Evolutionary conservation across 2,329 filamentous ascomycete species (phyloP).

Genomic region (Cladosporium halotolerans): DNA sequence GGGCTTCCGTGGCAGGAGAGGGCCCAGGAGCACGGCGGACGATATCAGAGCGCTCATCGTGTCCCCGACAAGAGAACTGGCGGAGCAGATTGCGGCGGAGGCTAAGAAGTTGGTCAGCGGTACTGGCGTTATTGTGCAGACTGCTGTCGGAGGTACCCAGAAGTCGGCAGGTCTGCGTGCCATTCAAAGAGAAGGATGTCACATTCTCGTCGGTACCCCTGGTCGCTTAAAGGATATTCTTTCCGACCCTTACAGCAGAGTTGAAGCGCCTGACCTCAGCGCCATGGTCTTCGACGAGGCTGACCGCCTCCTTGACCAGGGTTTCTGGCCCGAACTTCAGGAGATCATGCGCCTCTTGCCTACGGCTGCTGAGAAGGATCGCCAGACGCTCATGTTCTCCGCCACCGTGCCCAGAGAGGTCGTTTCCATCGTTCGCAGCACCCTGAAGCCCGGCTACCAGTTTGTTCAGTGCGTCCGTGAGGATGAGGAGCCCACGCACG

Average conservation of each 20-base stretch:
- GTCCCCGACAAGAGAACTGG: slow-evolving; percentile 57
- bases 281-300: slow-evolving; percentile 61
- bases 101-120: slow-evolving; percentile 59
- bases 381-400: slow-evolving; percentile 92
- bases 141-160: slow-evolving; percentile 86
- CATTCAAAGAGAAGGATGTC: slow-evolving; percentile 71
- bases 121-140: slow-evolving; percentile 64
- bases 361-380: slow-evolving; percentile 52
- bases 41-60: slow-evolving; percentile 57
- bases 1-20: slow-evolving; percentile 37
- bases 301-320: slow-evolving; percentile 59
- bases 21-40: slow-evolving; percentile 43
- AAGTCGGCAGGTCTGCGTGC: slow-evolving; percentile 62
- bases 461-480: slow-evolving; percentile 83
- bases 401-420: slow-evolving; percentile 86
- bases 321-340: slow-evolving; percentile 45
- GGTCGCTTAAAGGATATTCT: slow-evolving; percentile 81
- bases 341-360: slow-evolving; percentile 53
- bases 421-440: slow-evolving; percentile 67
- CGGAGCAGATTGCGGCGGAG: slow-evolving; percentile 63
- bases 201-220: slow-evolving; percentile 84
- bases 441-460: slow-evolving; percentile 77
- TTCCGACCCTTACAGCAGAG: slow-evolving; percentile 54
- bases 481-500: slow-evolving; percentile 78
- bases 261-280: slow-evolving; percentile 57